Conservation (phyloP, 2,329 filamentous ascomycete genomes). For the Trichophyton verrucosum region DNA sequence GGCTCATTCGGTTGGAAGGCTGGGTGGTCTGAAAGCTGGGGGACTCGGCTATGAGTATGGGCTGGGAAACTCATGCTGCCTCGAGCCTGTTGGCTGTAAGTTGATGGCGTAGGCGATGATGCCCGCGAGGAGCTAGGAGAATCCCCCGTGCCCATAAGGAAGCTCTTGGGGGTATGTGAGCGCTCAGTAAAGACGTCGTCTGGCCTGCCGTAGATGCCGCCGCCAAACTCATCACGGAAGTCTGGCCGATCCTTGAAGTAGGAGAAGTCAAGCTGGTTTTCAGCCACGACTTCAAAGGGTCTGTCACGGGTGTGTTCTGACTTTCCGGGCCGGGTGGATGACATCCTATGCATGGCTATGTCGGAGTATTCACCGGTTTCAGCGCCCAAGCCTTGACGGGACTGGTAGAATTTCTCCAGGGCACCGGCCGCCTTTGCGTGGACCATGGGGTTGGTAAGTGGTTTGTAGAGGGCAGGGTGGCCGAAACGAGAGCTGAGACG, state of each 20-base stretch:
- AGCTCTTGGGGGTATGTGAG: constrained; percentile 31
- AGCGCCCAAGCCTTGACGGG: constrained; percentile 57
- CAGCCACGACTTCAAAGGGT: constrained; percentile 82
- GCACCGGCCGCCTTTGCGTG: constrained; percentile 79
- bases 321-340: constrained; percentile 46
- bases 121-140: constrained; percentile 30
- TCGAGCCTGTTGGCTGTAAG: not conserved
- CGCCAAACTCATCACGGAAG: constrained; percentile 78
- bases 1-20: constrained; percentile 25
- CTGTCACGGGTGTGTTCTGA: constrained; percentile 34
- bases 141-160: constrained; percentile 22
- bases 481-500: constrained; percentile 69
- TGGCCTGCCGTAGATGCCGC: constrained; percentile 43
- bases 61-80: constrained; percentile 15
- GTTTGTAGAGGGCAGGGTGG: constrained; percentile 79
- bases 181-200: constrained; percentile 36
- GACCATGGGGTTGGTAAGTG: constrained; percentile 89
- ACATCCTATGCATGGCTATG: constrained; percentile 70
- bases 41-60: constrained; percentile 11
- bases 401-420: constrained; percentile 73
- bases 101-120: constrained; percentile 30
- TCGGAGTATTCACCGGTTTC: constrained; percentile 51
- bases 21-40: constrained; percentile 22
- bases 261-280: constrained; percentile 75
- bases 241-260: constrained; percentile 85